Evolutionary conservation across 2,329 filamentous ascomycete genomes (phyloP).

Genomic region (Fusarium annulatum): DNA sequence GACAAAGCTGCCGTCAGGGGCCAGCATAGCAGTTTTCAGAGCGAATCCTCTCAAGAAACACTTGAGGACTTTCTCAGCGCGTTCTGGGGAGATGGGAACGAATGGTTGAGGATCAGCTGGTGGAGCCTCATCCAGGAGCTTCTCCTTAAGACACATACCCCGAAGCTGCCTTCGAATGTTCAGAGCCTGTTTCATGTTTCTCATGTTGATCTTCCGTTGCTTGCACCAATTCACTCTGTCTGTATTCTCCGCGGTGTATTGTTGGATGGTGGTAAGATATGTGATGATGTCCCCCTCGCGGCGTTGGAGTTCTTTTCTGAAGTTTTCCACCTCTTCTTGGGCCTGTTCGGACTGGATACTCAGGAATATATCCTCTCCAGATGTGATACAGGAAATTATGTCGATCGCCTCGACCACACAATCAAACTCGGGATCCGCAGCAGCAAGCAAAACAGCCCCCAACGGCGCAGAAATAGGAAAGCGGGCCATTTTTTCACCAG

Average conservation of each 20-base stretch:
- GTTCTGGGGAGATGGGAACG: constrained; percentile 63
- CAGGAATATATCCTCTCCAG: constrained; percentile 72
- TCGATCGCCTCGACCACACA: constrained; percentile 88
- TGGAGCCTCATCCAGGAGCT: constrained; percentile 59
- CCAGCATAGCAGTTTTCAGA: constrained; percentile 69
- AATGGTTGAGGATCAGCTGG: constrained; percentile 67
- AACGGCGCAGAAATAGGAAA: constrained; percentile 86
- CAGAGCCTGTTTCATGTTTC: constrained; percentile 72
- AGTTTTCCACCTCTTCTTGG: constrained; percentile 63
- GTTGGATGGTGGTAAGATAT: constrained; percentile 71
- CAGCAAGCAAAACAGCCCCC: constrained; percentile 84
- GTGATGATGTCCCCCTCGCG: constrained; percentile 75
- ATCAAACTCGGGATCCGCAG: constrained; percentile 74
- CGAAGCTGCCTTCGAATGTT: constrained; percentile 72
- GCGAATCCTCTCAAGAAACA: constrained; percentile 73
- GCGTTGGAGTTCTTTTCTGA: constrained; percentile 67
- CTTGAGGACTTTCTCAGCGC: constrained; percentile 64
- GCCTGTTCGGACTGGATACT: constrained; percentile 69
- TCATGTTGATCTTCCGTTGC: constrained; percentile 64
- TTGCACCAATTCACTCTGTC: constrained; percentile 69
- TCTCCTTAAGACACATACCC: constrained; percentile 63
- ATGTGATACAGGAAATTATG: constrained; percentile 74
- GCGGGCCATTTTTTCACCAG: constrained; percentile 81
- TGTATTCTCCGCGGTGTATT: constrained; percentile 66
- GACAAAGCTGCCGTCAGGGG: constrained; percentile 69